Base-by-base conservation (phyloP, 768 basidiomycete genomes). In the Psilocybe cyanescens region DNA sequence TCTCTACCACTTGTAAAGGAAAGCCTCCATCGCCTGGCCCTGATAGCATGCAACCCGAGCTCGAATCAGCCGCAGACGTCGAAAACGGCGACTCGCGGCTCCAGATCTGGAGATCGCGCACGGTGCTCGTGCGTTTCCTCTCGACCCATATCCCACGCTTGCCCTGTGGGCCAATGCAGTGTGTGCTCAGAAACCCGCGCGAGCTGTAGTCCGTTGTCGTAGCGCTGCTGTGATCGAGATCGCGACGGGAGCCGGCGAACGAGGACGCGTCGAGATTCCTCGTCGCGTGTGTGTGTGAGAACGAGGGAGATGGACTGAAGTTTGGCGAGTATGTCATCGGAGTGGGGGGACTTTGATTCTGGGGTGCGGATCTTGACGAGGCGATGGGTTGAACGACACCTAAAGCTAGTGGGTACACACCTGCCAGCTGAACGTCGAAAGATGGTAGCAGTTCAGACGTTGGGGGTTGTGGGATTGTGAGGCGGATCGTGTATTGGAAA, bases 71-170 rank as follows among this genome's bases (percentile, higher is more conserved):
- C 9, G 24, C 31, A 11, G 35, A 24, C 50, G 29, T 24, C 24
- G 24, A 24, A 24, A 24, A 30, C 17, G 53, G 46, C 24, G 61
- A 57, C 52, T 63, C 57, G 52, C 61, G 54, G 29, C 54, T 58
- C 79, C 84, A 85, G 1, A 81, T 79, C 33, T 81, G 74, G 1
- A 86, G 75, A 44, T 81, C 76, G 35, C 83, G 67, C n/a, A 70
- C 55, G 14, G 78, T 78, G 53, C 74, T 80, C 12, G 76, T 73
- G 31, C 79, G 70, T 65, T 74, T 75, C 16, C 85, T 76, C 69
- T 86, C 83, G 4, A 86, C 71, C 86, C 86, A 88, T 4, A 85
- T 71, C 3, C 83, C 86, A 2, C 86, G 78, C 54, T 75, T 79
- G 0, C 81, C 84, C 61, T 82, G 77, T 0, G 76, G 70, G 5